These are phyloP conservation scores for Lycium barbarum DNA, from an alignment of 257 asterid species.

Conservation along the genomic window DNA sequence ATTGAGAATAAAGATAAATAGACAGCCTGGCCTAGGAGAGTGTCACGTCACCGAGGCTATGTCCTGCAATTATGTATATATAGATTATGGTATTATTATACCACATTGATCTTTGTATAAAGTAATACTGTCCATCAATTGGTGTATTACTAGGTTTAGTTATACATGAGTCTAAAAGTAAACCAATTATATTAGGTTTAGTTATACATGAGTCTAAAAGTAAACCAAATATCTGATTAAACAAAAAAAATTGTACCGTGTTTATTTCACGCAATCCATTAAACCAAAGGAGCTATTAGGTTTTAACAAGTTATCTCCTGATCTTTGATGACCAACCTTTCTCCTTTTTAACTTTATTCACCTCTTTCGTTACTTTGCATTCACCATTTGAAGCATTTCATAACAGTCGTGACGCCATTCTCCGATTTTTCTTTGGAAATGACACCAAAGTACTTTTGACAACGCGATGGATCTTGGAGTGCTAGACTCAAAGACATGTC, in stretches of 20 bases:
- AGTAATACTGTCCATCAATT: too few relatives aligned
- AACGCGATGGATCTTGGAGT: neutral
- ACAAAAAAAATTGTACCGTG: neutral
- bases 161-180: too few relatives aligned
- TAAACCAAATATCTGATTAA: neutral
- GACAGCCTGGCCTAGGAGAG: too few relatives aligned
- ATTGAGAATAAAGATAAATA: too few relatives aligned
- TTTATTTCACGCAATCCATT: neutral
- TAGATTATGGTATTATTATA: too few relatives aligned
- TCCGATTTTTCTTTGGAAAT: neutral
- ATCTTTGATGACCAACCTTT: neutral
- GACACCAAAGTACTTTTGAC: neutral
- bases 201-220: neutral
- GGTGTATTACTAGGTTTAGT: too few relatives aligned
- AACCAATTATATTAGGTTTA: too few relatives aligned
- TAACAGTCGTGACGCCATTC: neutral
- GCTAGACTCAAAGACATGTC: neutral
- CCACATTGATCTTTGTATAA: neutral
- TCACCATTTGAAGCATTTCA: conserved; percentile 1
- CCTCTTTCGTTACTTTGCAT: neutral
- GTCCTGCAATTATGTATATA: too few relatives aligned
- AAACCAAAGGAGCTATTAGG: neutral
- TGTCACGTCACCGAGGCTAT: too few relatives aligned
- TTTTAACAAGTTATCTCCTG: neutral
- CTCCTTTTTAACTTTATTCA: neutral